Evolutionary conservation across 2,329 filamentous ascomycete species (phyloP).

Genomic region (Cytospora mali): DNA sequence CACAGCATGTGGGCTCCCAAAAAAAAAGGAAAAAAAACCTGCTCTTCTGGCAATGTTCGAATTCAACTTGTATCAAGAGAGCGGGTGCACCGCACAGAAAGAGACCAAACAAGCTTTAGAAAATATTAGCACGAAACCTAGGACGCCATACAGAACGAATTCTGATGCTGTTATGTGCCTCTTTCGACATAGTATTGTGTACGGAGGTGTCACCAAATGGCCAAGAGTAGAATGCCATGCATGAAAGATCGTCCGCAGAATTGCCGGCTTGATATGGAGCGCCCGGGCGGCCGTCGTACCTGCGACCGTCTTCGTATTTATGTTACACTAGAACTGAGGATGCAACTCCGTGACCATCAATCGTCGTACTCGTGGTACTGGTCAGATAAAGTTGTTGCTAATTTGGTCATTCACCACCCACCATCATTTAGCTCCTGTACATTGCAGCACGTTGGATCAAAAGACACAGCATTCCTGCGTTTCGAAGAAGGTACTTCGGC

Average conservation of each 20-base stretch:
- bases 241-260: constrained; percentile 3
- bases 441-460: background rate
- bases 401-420: background rate
- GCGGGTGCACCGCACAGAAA: no score
- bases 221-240: background rate
- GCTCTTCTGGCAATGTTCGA: no score
- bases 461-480: background rate
- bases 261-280: background rate
- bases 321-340: background rate
- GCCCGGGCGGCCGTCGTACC: background rate
- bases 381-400: background rate
- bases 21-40: no score
- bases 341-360: background rate
- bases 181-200: no score
- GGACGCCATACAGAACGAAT: background rate
- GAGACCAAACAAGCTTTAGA: no score
- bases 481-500: background rate
- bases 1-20: no score
- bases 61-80: no score
- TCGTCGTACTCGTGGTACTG: background rate
- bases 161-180: background rate
- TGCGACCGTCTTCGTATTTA: background rate
- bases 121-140: no score
- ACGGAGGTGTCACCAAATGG: background rate
- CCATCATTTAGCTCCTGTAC: background rate